These are phyloP conservation scores for Sclerotinia subarctica DNA, from an alignment of 2,329 filamentous ascomycete species.

Conservation along the genomic window DNA sequence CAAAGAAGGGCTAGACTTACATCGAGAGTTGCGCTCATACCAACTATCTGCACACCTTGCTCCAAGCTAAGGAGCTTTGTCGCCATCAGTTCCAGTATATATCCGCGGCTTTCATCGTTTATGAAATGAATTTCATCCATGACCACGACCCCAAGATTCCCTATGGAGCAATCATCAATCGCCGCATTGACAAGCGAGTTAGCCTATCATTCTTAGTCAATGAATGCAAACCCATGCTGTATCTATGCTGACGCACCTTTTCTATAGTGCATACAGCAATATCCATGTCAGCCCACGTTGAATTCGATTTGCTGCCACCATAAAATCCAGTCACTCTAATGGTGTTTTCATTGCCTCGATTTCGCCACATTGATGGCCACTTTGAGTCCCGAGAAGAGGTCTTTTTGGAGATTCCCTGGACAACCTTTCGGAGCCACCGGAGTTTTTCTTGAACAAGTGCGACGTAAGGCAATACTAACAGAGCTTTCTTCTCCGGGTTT, in stretches of 20 bases:
- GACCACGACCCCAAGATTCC: constrained; percentile 63
- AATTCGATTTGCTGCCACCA: constrained; percentile 65
- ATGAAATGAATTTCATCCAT: constrained; percentile 82
- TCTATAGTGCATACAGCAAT: constrained; percentile 78
- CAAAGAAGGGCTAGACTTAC: constrained; percentile 42
- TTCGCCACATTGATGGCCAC: constrained; percentile 48
- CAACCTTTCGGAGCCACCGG: constrained; percentile 66
- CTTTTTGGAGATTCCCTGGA: constrained; percentile 52
- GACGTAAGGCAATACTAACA: constrained; percentile 73
- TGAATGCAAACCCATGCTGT: neutral
- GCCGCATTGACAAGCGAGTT: constrained; percentile 71
- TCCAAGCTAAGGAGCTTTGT: constrained; percentile 70
- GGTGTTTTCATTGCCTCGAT: constrained; percentile 53
- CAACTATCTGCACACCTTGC: constrained; percentile 66
- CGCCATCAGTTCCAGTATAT: constrained; percentile 70
- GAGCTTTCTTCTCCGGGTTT: constrained; percentile 61
- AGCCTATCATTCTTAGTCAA: constrained; percentile 48
- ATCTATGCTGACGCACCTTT: constrained; percentile 49
- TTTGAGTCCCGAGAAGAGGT: constrained; percentile 20
- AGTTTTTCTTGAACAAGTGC: constrained; percentile 78
- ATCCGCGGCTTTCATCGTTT: constrained; percentile 73
- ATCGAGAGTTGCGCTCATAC: constrained; percentile 76
- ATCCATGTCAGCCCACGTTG: constrained; percentile 71
- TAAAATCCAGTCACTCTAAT: constrained; percentile 71
- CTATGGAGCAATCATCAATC: constrained; percentile 65